Conservation (phyloP, 129 eudicot species). For the Artemisia argyi region DNA sequence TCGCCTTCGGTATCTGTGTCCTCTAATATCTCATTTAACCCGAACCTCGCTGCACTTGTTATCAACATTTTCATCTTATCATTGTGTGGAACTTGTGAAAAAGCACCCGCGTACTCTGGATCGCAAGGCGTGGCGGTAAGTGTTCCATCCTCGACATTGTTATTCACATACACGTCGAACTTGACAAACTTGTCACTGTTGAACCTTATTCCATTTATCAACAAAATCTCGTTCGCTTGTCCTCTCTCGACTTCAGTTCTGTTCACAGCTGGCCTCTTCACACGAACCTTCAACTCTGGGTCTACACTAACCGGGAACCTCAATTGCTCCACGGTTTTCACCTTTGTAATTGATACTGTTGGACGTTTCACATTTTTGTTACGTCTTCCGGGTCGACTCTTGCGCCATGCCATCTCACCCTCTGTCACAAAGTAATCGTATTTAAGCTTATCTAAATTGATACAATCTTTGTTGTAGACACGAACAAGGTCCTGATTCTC, state of each 20-base stretch:
- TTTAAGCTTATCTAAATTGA: not conserved
- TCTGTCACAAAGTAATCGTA: not conserved
- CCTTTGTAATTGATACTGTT: not conserved
- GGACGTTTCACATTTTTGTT: not conserved
- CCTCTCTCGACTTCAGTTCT: conserved; percentile 43
- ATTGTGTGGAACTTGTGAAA: conserved; percentile 39
- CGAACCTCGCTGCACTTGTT: conserved; percentile 26
- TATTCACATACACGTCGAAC: conserved; percentile 48
- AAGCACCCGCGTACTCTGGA: conserved; percentile 67
- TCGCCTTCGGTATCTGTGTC: conserved; percentile 34
- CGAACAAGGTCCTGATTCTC: conserved; percentile 35
- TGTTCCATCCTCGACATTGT: conserved; percentile 30
- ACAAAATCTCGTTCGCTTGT: conserved; percentile 47
- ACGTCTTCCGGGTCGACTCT: conserved; percentile 13
- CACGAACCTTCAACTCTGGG: conserved; percentile 25
- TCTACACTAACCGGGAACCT: conserved; percentile 39
- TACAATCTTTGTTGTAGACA: conserved; percentile 15
- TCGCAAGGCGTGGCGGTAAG: conserved; percentile 28
- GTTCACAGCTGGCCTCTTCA: conserved; percentile 43
- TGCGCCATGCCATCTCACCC: conserved; percentile 37
- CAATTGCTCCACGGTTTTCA: conserved; percentile 8
- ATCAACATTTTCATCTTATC: conserved; percentile 20
- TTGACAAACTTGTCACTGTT: conserved; percentile 13
- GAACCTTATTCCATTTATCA: conserved; percentile 36
- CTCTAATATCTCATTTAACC: conserved; percentile 54